These are phyloP conservation scores for Alternaria brassicae DNA, from an alignment of 2,329 filamentous ascomycete species.

Conservation along the genomic window DNA sequence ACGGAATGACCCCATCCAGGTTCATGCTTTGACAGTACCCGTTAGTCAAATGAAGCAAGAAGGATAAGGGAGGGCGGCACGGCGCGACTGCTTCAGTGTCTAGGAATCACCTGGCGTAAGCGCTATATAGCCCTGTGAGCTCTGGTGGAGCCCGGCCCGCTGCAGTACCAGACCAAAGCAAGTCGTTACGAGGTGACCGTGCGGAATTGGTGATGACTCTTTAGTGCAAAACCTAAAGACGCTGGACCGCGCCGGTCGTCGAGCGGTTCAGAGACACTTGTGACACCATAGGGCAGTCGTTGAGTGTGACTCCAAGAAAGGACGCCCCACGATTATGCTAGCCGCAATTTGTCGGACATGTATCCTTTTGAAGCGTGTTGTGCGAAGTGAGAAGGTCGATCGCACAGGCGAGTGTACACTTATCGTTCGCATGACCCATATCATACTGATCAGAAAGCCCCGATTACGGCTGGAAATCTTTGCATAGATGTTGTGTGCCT, in stretches of 20 bases:
- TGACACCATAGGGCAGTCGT: slow-evolving; percentile 2
- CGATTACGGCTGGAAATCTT: neutral
- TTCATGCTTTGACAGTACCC: slow-evolving; percentile 9
- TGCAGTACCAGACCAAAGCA: slow-evolving; percentile 17
- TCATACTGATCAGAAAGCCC: neutral
- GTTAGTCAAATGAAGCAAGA: slow-evolving; percentile 6
- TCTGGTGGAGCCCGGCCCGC: slow-evolving; percentile 37
- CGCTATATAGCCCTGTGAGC: slow-evolving; percentile 17
- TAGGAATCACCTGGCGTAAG: slow-evolving; percentile 36
- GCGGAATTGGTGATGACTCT: slow-evolving; percentile 14
- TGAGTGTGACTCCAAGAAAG: neutral
- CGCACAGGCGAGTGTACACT: neutral
- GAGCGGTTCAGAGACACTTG: slow-evolving; percentile 12
- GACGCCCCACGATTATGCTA: slow-evolving; percentile 5
- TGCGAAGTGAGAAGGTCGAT: slow-evolving; percentile 16
- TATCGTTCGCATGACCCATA: neutral
- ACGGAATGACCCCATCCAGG: neutral
- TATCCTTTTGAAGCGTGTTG: slow-evolving; percentile 20
- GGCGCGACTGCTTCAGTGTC: slow-evolving; percentile 31
- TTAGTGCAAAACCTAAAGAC: slow-evolving; percentile 7
- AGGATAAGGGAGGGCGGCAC: slow-evolving; percentile 38
- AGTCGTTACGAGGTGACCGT: slow-evolving; percentile 17
- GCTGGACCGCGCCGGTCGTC: slow-evolving; percentile 1
- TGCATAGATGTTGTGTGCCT: neutral
- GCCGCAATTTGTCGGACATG: slow-evolving; percentile 13